Evolutionary conservation across 1,284 basidiomycete genomes (phyloP).

Genomic region (Anthracocystis panici-leucophaei): DNA sequence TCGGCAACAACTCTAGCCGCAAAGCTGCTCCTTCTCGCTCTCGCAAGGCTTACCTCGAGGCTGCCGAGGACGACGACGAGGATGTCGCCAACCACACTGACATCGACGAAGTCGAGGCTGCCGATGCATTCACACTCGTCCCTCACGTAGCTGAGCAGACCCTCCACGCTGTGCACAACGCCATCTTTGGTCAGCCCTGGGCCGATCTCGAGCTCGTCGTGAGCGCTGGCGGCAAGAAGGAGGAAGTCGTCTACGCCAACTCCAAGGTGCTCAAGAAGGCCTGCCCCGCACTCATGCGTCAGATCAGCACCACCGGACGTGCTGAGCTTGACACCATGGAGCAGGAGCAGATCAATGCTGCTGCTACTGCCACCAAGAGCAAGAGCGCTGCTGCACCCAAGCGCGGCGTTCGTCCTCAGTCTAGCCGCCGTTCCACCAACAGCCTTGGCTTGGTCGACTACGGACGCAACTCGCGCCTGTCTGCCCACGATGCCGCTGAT

Average conservation of each 20-base stretch:
- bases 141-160: conserved; percentile 45
- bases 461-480: conserved; percentile 23
- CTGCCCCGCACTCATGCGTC: conserved; percentile 33
- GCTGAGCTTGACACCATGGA: conserved; percentile 45
- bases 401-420: conserved; percentile 10
- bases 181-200: conserved; percentile 44
- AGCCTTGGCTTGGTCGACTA: conserved; percentile 29
- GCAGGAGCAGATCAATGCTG: conserved; percentile 21
- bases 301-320: conserved; percentile 33
- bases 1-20: conserved; percentile 14
- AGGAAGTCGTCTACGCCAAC: conserved; percentile 39
- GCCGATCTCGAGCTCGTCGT: conserved; percentile 45
- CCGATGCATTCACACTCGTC: conserved; percentile 35
- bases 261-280: conserved; percentile 38
- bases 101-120: conserved; percentile 36
- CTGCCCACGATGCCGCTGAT: conserved; percentile 7
- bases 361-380: conserved; percentile 12
- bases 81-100: conserved; percentile 15
- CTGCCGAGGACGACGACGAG: conserved; percentile 15
- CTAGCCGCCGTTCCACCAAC: conserved; percentile 30
- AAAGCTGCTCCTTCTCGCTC: conserved; percentile 7
- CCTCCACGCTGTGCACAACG: conserved; percentile 41
- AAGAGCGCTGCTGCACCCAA: conserved; percentile 12
- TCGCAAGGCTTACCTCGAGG: conserved; percentile 20
- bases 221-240: conserved; percentile 28